These are phyloP conservation scores for Olyra latifolia DNA, from an alignment of 176 grass and related monocot species.

Conservation along the genomic window DNA sequence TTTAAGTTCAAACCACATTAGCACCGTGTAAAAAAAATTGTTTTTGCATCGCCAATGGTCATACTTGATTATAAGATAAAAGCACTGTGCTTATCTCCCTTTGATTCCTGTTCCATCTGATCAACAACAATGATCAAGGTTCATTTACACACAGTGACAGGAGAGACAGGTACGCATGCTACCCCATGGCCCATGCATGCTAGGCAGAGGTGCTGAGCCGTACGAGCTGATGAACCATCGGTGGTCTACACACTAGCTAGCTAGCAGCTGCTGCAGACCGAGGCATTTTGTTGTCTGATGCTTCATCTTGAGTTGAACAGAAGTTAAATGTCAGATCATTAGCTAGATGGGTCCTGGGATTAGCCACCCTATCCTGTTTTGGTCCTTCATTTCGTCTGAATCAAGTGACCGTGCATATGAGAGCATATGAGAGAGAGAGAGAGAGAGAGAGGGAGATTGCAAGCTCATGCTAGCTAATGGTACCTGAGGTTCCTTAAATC, in stretches of 20 bases:
- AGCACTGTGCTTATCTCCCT: not conserved
- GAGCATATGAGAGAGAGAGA: not conserved
- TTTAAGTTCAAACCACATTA: no score
- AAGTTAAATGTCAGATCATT: constrained; percentile 14
- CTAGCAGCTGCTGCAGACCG: not conserved
- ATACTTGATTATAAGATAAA: not conserved
- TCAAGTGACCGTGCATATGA: constrained; percentile 9
- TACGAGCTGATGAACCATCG: not conserved
- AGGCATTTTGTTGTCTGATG: not conserved
- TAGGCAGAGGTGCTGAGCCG: not conserved
- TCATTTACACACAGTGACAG: not conserved
- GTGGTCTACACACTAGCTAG: not conserved
- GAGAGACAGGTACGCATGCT: not conserved
- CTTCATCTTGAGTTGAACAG: constrained; percentile 28
- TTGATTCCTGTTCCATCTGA: not conserved
- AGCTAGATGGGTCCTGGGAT: constrained; percentile 22
- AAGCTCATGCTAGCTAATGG: constrained; percentile 1
- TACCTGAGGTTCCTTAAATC: not conserved
- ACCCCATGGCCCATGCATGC: not conserved
- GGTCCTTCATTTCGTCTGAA: not conserved
- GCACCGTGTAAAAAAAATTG: no score
- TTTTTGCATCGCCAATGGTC: no score
- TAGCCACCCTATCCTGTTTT: constrained; percentile 24
- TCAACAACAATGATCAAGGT: not conserved
- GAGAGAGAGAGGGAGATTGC: not conserved